Percentiles rank a stretch among this genome's conserved stretches.
Evolutionary conservation across 2,329 filamentous ascomycete species (phyloP).

Genomic region (Pseudogymnoascus sp.): DNA sequence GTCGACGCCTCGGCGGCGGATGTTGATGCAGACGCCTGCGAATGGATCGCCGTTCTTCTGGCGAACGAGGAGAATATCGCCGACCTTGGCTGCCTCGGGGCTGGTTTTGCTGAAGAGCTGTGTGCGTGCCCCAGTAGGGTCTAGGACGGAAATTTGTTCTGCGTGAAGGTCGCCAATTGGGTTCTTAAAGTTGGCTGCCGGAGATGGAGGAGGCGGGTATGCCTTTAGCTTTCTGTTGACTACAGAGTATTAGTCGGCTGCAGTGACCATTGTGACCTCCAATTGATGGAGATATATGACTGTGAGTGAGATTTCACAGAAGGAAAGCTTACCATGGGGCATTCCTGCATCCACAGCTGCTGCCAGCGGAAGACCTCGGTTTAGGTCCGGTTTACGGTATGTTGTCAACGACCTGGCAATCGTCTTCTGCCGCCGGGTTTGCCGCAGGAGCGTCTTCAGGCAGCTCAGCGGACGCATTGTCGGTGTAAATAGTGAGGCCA

Average conservation of each 20-base stretch:
- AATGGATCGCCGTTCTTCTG: constrained; percentile 83
- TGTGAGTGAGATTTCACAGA: not conserved
- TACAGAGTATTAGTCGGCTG: constrained; percentile 13
- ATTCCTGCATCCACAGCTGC: constrained; percentile 5
- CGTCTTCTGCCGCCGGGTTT: constrained; percentile 44
- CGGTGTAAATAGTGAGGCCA: constrained; percentile 25
- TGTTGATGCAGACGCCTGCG: constrained; percentile 78
- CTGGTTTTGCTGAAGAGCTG: constrained; percentile 73
- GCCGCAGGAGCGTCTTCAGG: constrained; percentile 58
- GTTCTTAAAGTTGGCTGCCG: constrained; percentile 51
- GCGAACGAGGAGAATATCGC: constrained; percentile 87
- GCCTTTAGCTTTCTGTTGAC: constrained; percentile 42
- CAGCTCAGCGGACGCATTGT: constrained; percentile 61
- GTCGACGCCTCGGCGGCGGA: constrained; percentile 81
- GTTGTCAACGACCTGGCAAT: constrained; percentile 43
- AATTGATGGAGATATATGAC: not conserved
- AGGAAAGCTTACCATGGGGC: constrained; percentile 1
- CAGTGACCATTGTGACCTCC: not conserved
- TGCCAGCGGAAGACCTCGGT: constrained; percentile 1
- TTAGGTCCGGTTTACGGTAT: constrained; percentile 26
- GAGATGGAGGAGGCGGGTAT: constrained; percentile 47
- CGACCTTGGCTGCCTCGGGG: constrained; percentile 70
- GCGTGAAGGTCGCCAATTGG: constrained; percentile 61
- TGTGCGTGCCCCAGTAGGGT: constrained; percentile 76
- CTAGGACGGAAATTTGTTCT: constrained; percentile 65